Percentiles rank a stretch among this genome's conserved stretches.
Evolutionary conservation across 495 filamentous ascomycete genomes (phyloP).

Genomic region (Aspergillus heteromorphus): DNA sequence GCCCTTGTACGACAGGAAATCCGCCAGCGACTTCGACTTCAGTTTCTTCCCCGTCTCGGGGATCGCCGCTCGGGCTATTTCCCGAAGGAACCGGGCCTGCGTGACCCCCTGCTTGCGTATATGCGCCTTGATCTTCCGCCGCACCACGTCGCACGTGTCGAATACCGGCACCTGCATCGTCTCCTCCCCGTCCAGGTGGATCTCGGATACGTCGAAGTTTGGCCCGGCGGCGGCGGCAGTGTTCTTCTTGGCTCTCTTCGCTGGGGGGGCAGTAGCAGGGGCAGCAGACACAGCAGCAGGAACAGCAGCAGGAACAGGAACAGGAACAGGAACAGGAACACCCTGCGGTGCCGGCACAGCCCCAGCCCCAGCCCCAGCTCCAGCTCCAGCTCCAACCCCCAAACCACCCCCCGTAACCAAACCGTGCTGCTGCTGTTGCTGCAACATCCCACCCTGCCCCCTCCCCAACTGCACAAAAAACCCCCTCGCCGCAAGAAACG

Average conservation of each 20-base stretch:
- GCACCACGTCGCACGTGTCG: conserved; percentile 12
- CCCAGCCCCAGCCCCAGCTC: neutral
- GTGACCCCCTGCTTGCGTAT: conserved; percentile 2
- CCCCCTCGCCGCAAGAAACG: neutral
- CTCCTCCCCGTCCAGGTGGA: conserved; percentile 8
- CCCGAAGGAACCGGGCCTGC: conserved; percentile 5
- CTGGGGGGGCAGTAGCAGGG: neutral
- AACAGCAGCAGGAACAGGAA: neutral
- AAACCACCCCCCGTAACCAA: too few species aligned
- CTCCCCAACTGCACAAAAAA: neutral
- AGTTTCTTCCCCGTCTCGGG: neutral
- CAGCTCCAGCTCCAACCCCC: neutral
- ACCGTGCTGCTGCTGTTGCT: too few species aligned
- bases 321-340: too few species aligned
- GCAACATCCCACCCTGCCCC: too few species aligned
- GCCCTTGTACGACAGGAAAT: conserved; percentile 5
- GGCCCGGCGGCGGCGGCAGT: neutral
- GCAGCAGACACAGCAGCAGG: neutral
- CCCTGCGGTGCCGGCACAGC: neutral
- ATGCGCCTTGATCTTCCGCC: conserved; percentile 12
- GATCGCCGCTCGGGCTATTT: conserved; percentile 8
- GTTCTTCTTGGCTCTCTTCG: neutral
- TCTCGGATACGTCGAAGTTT: conserved; percentile 9
- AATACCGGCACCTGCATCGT: neutral
- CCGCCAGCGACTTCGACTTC: neutral